A percentile compares a stretch with the other conserved stretches of the same genome.
These are phyloP conservation scores for Papiliotrema laurentii DNA, from an alignment of 1,284 basidiomycete genomes.

Conservation along the genomic window DNA sequence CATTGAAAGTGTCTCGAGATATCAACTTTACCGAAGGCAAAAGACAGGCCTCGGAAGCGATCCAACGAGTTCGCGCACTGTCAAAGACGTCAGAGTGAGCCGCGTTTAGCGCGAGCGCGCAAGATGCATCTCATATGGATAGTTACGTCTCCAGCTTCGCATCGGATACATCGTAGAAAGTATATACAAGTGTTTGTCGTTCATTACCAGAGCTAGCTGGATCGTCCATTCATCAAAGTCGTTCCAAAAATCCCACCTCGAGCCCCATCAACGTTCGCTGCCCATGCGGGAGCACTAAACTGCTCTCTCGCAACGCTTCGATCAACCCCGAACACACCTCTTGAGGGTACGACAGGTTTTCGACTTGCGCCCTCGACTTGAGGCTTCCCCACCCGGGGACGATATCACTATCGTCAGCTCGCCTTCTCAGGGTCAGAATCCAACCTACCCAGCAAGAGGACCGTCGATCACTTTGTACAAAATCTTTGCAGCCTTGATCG, in stretches of 20 bases:
- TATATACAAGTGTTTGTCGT: too few relatives aligned
- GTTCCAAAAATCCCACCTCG: constrained; percentile 39
- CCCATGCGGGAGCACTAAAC: constrained; percentile 23
- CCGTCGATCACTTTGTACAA: constrained; percentile 29
- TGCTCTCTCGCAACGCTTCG: constrained; percentile 24
- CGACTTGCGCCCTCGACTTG: constrained; percentile 19
- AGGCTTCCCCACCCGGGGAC: constrained; percentile 23
- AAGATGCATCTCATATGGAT: too few relatives aligned
- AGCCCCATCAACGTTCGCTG: constrained; percentile 31
- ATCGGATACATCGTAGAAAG: too few relatives aligned
- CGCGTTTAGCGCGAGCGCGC: too few relatives aligned
- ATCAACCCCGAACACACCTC: constrained; percentile 29
- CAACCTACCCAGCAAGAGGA: background rate
- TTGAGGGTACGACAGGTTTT: constrained; percentile 30
- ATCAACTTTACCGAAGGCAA: constrained; percentile 38
- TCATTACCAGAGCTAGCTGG: too few relatives aligned
- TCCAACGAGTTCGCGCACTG: constrained; percentile 14
- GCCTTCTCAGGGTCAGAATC: background rate
- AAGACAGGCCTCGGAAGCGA: constrained; percentile 37
- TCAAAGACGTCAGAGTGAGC: background rate
- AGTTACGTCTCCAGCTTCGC: too few relatives aligned
- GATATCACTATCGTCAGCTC: background rate
- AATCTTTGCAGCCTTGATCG: constrained; percentile 25
- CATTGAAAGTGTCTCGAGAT: constrained; percentile 28
- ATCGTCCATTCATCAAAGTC: constrained; percentile 7